phyloP scores from a whole-genome alignment of 1,139 yeast genomes.

The Yamadazyma diospyri region DNA sequence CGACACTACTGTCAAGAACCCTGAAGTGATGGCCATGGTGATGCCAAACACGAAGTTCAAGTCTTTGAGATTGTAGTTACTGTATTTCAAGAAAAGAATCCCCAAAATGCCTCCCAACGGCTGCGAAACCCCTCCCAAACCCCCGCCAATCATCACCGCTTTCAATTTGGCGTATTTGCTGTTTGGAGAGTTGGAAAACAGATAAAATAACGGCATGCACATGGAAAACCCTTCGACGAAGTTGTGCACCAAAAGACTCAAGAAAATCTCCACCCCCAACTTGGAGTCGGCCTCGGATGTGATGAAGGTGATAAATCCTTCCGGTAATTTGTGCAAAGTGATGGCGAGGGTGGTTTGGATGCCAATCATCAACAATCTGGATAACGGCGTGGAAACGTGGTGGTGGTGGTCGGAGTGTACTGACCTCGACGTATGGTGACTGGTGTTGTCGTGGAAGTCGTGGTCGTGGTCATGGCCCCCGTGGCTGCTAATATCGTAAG shows the following conservation, averaged over 20 bases:
- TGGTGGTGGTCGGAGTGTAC: conserved; percentile 59
- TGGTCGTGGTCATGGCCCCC: conserved; percentile 1
- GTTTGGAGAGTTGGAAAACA: conserved; percentile 30
- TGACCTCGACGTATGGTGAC: conserved; percentile 5
- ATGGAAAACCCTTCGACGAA: conserved; percentile 94
- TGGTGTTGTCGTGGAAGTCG: background rate
- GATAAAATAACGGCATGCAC: conserved; percentile 85
- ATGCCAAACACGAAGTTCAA: conserved; percentile 55
- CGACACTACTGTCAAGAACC: conserved; percentile 77
- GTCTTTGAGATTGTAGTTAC: conserved; percentile 28
- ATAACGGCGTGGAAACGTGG: conserved; percentile 72
- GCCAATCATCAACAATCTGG: conserved; percentile 79
- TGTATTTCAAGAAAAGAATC: conserved; percentile 46
- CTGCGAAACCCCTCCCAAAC: conserved; percentile 81
- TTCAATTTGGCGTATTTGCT: conserved; percentile 43
- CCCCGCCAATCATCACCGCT: conserved; percentile 63
- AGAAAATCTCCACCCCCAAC: conserved; percentile 75
- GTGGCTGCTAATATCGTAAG: background rate
- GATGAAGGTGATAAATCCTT: conserved; percentile 85
- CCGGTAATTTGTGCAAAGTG: conserved; percentile 88
- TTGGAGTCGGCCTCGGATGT: conserved; percentile 71
- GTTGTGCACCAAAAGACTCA: conserved; percentile 84
- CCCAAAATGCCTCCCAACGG: conserved; percentile 88
- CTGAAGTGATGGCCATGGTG: conserved; percentile 72
- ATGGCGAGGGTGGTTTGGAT: conserved; percentile 87